Evolutionary conservation across 306 rosid genomes (phyloP).

Genomic region (Argentina anserina): DNA sequence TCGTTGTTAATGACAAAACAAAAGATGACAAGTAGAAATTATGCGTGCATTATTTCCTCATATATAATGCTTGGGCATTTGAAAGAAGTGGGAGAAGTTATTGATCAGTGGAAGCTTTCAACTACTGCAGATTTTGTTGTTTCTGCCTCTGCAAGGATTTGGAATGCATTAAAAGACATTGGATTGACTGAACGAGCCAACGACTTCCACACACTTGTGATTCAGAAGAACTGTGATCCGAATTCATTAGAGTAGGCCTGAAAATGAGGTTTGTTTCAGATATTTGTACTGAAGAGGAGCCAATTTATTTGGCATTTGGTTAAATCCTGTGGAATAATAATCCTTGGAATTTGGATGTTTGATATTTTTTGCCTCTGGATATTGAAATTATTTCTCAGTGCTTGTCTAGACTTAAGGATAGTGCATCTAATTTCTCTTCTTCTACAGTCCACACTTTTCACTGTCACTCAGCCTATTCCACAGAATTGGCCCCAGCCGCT

Average conservation of each 20-base stretch:
- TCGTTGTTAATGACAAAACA: conserved; percentile 73
- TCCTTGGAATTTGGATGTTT: background rate
- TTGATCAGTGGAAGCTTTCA: conserved; percentile 86
- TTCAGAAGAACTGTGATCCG: conserved; percentile 50
- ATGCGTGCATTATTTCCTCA: conserved; percentile 63
- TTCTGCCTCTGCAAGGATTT: conserved; percentile 50
- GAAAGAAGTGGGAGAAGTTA: conserved; percentile 64
- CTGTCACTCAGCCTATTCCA: too few species aligned
- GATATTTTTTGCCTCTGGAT: too few species aligned
- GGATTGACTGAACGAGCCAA: conserved; percentile 50
- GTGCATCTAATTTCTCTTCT: too few species aligned
- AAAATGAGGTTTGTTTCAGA: background rate
- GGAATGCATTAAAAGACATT: conserved; percentile 53
- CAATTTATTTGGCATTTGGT: background rate
- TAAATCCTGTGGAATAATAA: background rate
- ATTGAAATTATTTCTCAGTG: too few species aligned
- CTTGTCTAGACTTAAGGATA: too few species aligned
- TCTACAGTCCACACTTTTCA: too few species aligned
- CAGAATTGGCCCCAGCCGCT: too few species aligned
- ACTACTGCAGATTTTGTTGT: conserved; percentile 50
- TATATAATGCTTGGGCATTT: conserved; percentile 69
- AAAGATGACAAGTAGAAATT: conserved; percentile 81
- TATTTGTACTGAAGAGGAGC: background rate
- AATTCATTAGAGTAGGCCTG: conserved; percentile 6
- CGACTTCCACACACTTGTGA: conserved; percentile 46